A percentile compares a stretch with the other conserved stretches of the same genome.
These are phyloP conservation scores for Backusella morwellensis DNA, from an alignment of 192 early-diverging fungal genomes.

Conservation along the genomic window DNA sequence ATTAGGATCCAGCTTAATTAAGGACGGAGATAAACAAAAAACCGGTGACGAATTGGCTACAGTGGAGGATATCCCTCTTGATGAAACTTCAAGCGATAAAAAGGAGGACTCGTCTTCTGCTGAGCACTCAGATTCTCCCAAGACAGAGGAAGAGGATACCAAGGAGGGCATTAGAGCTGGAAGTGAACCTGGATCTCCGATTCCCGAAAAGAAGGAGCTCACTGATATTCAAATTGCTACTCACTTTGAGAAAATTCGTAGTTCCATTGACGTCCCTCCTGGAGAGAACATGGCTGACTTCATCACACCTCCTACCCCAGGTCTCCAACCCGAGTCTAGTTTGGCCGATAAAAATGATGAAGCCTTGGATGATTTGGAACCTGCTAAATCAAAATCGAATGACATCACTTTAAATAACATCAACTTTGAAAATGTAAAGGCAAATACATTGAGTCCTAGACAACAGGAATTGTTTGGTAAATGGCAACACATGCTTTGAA, in stretches of 20 bases:
- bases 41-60: neutral
- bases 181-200: neutral
- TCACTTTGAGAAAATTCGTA: conserved; percentile 11
- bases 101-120: neutral
- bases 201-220: neutral
- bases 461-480: conserved; percentile 30
- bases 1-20: conserved; percentile 14
- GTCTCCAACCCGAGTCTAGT: conserved; percentile 17
- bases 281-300: conserved; percentile 36
- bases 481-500: neutral
- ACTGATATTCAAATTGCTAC: conserved; percentile 5
- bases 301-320: conserved; percentile 35
- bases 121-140: neutral
- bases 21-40: neutral
- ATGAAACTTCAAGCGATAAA: too few species aligned
- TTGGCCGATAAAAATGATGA: conserved; percentile 15
- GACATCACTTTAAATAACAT: conserved; percentile 12
- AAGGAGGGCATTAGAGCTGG: neutral
- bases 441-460: conserved; percentile 25
- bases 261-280: conserved; percentile 21
- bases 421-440: conserved; percentile 21
- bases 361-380: neutral
- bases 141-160: neutral
- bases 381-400: conserved; percentile 5
- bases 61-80: neutral